Percentiles rank a stretch among this genome's conserved stretches.
phyloP scores from a whole-genome alignment of 139 green algal species.

The Chlorella vulgaris region DNA sequence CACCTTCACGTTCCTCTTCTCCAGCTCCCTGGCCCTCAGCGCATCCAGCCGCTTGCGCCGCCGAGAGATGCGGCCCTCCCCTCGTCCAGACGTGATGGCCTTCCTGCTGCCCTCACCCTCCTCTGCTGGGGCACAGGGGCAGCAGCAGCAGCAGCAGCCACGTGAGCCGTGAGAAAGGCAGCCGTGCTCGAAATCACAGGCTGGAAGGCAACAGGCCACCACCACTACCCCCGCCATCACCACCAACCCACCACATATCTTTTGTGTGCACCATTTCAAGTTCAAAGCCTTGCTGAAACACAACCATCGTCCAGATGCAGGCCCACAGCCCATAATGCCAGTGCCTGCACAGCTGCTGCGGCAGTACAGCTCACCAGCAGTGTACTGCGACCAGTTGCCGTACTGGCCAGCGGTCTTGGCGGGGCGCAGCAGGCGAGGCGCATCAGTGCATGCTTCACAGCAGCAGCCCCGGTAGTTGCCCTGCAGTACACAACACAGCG shows the following conservation, averaged over 20 bases:
- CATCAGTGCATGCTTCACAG: slow-evolving; percentile 75
- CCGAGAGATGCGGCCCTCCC: slow-evolving; percentile 31
- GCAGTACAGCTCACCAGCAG: neutral
- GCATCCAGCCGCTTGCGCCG: slow-evolving; percentile 21
- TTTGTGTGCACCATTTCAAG: too few relatives aligned
- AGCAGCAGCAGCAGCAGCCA: neutral
- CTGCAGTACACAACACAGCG: slow-evolving; percentile 1
- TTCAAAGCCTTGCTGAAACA: too few relatives aligned
- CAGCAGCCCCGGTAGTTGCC: slow-evolving; percentile 72
- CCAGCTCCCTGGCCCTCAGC: slow-evolving; percentile 9
- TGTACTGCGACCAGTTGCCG: slow-evolving; percentile 50
- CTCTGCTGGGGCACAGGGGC: neutral
- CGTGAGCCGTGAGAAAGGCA: too few relatives aligned
- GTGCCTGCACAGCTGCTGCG: too few relatives aligned
- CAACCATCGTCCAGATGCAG: too few relatives aligned
- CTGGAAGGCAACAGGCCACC: neutral
- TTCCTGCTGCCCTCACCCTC: neutral
- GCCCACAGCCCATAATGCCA: too few relatives aligned
- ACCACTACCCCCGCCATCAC: too few relatives aligned
- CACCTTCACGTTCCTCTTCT: slow-evolving; percentile 24
- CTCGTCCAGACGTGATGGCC: slow-evolving; percentile 22
- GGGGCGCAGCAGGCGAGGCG: slow-evolving; percentile 78
- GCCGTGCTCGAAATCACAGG: neutral
- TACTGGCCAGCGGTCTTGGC: slow-evolving; percentile 69
- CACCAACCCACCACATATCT: too few relatives aligned